phyloP scores from a whole-genome alignment of 257 asterid species.

The Rauvolfia tetraphylla region DNA sequence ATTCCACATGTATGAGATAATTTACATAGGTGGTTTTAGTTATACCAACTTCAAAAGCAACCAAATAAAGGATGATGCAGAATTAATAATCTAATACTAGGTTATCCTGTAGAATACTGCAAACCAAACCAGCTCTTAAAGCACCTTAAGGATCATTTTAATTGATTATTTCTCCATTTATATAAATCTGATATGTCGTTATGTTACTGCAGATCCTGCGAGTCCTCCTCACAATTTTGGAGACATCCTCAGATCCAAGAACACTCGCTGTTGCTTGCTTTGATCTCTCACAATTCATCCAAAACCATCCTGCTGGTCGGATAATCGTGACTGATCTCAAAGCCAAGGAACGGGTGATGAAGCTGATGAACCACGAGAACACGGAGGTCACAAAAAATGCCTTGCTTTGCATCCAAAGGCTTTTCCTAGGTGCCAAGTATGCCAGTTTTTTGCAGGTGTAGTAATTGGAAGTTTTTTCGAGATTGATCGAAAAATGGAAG shows the following conservation, averaged over 20 bases:
- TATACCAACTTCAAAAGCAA: too few relatives aligned
- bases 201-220: constrained; percentile 58
- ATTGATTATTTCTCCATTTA: neutral
- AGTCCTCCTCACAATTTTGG: constrained; percentile 82
- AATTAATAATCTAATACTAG: too few relatives aligned
- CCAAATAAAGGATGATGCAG: too few relatives aligned
- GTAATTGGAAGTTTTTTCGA: constrained; percentile 4
- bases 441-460: constrained; percentile 88
- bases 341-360: constrained; percentile 95
- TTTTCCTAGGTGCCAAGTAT: constrained; percentile 90
- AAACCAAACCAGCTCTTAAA: too few relatives aligned
- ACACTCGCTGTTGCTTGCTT: constrained; percentile 90
- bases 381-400: constrained; percentile 92
- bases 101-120: too few relatives aligned
- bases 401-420: constrained; percentile 92
- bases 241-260: constrained; percentile 74
- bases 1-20: too few relatives aligned
- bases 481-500: constrained; percentile 3
- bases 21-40: too few relatives aligned
- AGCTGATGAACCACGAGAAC: constrained; percentile 82
- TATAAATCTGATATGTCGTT: neutral
- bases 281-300: constrained; percentile 91
- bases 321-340: constrained; percentile 78
- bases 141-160: too few relatives aligned
- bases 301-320: constrained; percentile 90